Evolutionary conservation across 257 asterid genomes (phyloP).

Genomic region (Plantago ovata): DNA sequence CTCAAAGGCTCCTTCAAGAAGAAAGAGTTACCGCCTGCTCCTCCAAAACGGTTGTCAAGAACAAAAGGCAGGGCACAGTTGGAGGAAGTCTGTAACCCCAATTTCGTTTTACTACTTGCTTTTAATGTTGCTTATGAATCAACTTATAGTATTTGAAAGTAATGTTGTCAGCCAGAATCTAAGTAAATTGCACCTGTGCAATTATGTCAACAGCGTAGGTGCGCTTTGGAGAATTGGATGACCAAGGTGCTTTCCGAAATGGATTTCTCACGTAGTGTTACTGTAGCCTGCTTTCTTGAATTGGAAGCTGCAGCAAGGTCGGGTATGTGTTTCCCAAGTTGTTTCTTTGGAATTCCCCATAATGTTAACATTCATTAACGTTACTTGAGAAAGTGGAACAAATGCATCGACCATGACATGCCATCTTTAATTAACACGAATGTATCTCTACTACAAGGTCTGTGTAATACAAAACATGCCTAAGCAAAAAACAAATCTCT

Average conservation of each 20-base stretch:
- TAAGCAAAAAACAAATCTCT: too few species aligned
- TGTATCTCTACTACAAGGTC: too few species aligned
- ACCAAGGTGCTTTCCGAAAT: conserved; percentile 55
- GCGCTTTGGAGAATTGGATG: conserved; percentile 71
- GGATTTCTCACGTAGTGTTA: conserved; percentile 65
- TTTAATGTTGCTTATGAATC: neutral
- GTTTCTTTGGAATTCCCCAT: conserved; percentile 1
- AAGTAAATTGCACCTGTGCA: conserved; percentile 8
- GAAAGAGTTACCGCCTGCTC: conserved; percentile 54
- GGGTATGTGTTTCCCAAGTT: conserved; percentile 45
- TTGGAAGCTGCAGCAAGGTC: conserved; percentile 82
- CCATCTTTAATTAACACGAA: too few species aligned
- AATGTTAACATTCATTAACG: neutral
- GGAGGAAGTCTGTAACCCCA: conserved; percentile 42
- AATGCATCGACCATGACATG: too few species aligned
- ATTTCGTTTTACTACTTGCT: neutral
- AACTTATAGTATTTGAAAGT: neutral
- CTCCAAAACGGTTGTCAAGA: conserved; percentile 55
- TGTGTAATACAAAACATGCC: too few species aligned
- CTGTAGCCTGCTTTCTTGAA: conserved; percentile 66
- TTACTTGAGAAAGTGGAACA: too few species aligned
- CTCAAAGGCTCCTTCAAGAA: conserved; percentile 49
- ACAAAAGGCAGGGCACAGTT: conserved; percentile 37
- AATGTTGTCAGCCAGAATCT: neutral
- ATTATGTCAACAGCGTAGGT: conserved; percentile 55